These are phyloP conservation scores for Boletus patriciae DNA, from an alignment of 768 basidiomycete genomes.

Conservation along the genomic window DNA sequence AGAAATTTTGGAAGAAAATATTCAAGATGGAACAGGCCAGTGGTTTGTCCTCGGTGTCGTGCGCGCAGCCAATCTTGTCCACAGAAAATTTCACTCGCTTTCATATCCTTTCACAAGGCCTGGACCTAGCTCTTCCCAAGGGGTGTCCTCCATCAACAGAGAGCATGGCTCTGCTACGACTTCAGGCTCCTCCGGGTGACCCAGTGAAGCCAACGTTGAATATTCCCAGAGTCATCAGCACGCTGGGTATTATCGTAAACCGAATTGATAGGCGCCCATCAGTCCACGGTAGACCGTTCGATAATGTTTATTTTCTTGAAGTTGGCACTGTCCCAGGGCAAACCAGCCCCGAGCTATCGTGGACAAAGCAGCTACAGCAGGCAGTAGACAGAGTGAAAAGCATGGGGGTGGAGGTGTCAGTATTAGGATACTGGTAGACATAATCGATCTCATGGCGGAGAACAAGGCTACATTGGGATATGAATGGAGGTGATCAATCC, in stretches of 20 bases:
- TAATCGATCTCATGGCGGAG: neutral
- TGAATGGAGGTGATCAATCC: neutral
- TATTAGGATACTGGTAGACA: conserved; percentile 53
- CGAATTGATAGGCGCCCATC: conserved; percentile 70
- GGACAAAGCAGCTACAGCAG: conserved; percentile 38
- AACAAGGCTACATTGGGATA: neutral
- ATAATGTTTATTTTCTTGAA: conserved; percentile 67
- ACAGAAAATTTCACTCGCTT: conserved; percentile 72
- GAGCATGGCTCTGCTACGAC: conserved; percentile 41
- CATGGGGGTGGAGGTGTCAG: conserved; percentile 36
- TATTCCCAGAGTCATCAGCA: conserved; percentile 29
- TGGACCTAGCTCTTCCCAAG: conserved; percentile 30
- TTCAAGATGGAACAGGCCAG: conserved; percentile 52
- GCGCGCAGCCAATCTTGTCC: neutral
- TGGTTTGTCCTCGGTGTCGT: neutral
- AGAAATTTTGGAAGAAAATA: conserved; percentile 56
- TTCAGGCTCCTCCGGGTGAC: conserved; percentile 18
- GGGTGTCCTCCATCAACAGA: conserved; percentile 20
- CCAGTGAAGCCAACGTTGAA: conserved; percentile 3
- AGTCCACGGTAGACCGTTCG: conserved; percentile 45
- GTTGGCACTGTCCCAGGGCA: conserved; percentile 26
- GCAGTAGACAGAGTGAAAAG: conserved; percentile 36
- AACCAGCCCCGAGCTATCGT: conserved; percentile 12
- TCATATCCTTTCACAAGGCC: conserved; percentile 51
- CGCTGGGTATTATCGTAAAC: conserved; percentile 43